Conservation (phyloP, 495 filamentous ascomycete genomes). For the Tuber calosporum region DNA sequence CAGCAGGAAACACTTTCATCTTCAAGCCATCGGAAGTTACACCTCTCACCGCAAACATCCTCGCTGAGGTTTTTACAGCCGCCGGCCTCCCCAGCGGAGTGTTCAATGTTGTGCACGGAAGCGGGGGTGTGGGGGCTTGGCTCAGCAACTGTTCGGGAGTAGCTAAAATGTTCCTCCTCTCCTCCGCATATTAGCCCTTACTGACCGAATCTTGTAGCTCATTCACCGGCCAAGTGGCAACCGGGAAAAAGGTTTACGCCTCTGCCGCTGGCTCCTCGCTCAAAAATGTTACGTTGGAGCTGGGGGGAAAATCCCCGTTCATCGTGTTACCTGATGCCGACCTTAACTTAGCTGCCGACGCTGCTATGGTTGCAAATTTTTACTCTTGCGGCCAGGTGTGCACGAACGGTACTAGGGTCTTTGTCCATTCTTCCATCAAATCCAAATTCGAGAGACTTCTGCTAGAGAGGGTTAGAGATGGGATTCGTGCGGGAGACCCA, state of each 20-base stretch:
- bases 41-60: constrained; percentile 60
- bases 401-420: constrained; percentile 76
- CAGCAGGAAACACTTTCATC: constrained; percentile 79
- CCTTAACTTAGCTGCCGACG: constrained; percentile 65
- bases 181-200: neutral
- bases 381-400: constrained; percentile 77
- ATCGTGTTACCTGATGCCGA: constrained; percentile 65
- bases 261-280: constrained; percentile 48
- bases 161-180: constrained; percentile 65
- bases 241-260: constrained; percentile 45
- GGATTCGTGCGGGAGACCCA: constrained; percentile 60
- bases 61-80: constrained; percentile 63
- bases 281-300: constrained; percentile 81
- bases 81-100: constrained; percentile 71
- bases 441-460: constrained; percentile 56
- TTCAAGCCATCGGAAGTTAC: constrained; percentile 81
- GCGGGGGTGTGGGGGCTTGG: constrained; percentile 61
- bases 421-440: constrained; percentile 59
- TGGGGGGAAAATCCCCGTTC: constrained; percentile 71
- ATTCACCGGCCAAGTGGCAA: constrained; percentile 53
- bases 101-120: constrained; percentile 74
- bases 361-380: constrained; percentile 85
- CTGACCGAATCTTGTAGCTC: constrained; percentile 24
- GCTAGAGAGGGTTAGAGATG: constrained; percentile 57
- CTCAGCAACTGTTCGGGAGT: constrained; percentile 61